These are phyloP conservation scores for Parachlorella kessleri DNA, from an alignment of 139 green algal genomes.

Conservation along the genomic window DNA sequence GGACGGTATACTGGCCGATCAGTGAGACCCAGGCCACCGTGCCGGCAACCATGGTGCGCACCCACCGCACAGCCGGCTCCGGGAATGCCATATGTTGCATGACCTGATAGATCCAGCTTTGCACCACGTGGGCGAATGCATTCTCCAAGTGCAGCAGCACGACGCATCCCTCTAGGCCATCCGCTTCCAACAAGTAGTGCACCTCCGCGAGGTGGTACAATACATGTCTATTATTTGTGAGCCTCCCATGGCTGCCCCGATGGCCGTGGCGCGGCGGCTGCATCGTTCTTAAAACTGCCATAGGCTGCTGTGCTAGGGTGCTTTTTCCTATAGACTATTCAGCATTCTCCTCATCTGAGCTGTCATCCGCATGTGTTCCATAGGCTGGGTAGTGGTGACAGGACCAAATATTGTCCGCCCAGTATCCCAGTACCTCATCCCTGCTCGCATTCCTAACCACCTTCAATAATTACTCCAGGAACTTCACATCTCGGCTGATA, in stretches of 20 bases:
- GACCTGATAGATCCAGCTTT: not conserved
- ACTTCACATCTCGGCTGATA: slow-evolving; percentile 27
- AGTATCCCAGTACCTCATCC: too few species aligned
- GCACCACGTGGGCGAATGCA: slow-evolving; percentile 10
- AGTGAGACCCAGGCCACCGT: not conserved
- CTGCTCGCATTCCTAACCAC: too few species aligned
- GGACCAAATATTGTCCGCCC: not conserved
- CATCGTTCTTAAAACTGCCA: too few species aligned
- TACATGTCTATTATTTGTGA: too few species aligned
- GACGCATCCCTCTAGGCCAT: not conserved
- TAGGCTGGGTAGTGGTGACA: too few species aligned
- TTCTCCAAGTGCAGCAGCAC: slow-evolving; percentile 34
- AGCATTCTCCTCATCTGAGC: not conserved
- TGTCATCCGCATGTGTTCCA: not conserved
- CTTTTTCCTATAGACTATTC: too few species aligned
- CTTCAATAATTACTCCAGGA: too few species aligned
- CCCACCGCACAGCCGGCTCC: slow-evolving; percentile 1
- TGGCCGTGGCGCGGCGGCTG: too few species aligned
- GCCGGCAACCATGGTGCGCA: not conserved
- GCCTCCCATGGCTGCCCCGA: too few species aligned
- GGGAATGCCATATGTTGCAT: not conserved
- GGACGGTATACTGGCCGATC: slow-evolving; percentile 9
- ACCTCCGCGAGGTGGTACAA: slow-evolving; percentile 14
- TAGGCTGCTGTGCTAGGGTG: too few species aligned
- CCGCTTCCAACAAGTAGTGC: not conserved